Base-by-base conservation (phyloP, 495 filamentous ascomycete genomes). In the Trypethelium eluteriae region DNA sequence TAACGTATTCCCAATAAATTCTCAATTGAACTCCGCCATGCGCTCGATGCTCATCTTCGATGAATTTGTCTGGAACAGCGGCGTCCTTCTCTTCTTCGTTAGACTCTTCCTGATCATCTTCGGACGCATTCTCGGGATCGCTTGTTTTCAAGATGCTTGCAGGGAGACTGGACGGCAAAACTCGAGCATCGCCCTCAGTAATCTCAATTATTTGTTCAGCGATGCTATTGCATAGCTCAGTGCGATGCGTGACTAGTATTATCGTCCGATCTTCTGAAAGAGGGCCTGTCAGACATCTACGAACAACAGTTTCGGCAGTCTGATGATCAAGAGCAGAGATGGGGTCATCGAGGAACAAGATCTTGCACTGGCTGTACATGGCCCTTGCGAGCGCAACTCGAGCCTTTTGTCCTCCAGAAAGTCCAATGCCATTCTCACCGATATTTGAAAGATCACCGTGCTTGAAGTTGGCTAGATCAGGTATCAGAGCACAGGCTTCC, bases 1-100 rank as follows among this genome's bases (percentile, higher is more conserved):
- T 88, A 69, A 95, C 85, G 71, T 92, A 95, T 64, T 84, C 84
- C 89, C 88, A 93, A 69, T 93, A 95, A 0, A 93, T 87, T 18
- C 81, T 79, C 10, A 82, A 80, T 71, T 90, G 80, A 4, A 95
- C 89, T 2, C 89, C 88, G 62, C 90, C 90, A 69, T 89, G 85
- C 0, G 84, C 88, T 59, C 89, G 82, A 70, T 86, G 80, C 73
- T 95, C 91, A 18, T 95, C 89, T 71, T 92, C 86, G 49, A 93
- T 87, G 73, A 95, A 93, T 70, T 90, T 91, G 14, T 89, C 86
- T 0, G 88, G 85, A 11, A 85, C 76, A 0, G 81, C 80, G 2
- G 81, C 80, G 0, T 74, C 74, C 65, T 85, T 75, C 32, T 83
- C 77, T 56, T 82, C 76, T 64, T 83, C 79, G 6, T 80, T 74